These are phyloP conservation scores for Cutaneotrichosporon sp. DNA, from an alignment of 1,284 basidiomycete species.

Conservation along the genomic window DNA sequence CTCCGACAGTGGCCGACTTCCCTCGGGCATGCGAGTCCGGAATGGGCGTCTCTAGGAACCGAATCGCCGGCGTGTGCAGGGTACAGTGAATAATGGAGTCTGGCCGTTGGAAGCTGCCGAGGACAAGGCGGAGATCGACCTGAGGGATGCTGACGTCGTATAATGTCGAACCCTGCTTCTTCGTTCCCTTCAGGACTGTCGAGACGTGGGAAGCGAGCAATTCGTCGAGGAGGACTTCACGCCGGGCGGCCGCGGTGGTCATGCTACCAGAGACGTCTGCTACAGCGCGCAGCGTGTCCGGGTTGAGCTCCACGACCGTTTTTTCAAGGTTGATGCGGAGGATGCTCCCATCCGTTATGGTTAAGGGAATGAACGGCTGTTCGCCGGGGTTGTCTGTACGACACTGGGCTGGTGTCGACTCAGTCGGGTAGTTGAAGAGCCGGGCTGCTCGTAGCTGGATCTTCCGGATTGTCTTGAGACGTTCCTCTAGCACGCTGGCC, in stretches of 20 bases:
- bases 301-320: constrained; percentile 14
- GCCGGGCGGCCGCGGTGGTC: neutral
- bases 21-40: neutral
- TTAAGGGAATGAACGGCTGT: constrained; percentile 4
- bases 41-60: constrained; percentile 7
- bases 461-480: constrained; percentile 8
- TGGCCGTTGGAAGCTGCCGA: constrained; percentile 4
- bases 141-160: constrained; percentile 10
- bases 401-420: neutral
- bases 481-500: constrained; percentile 8
- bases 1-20: neutral
- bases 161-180: constrained; percentile 1
- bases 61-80: neutral
- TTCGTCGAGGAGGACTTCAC: constrained; percentile 11
- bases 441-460: constrained; percentile 9
- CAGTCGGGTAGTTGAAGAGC: neutral
- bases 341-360: constrained; percentile 11
- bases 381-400: neutral
- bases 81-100: constrained; percentile 1
- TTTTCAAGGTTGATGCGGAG: constrained; percentile 7
- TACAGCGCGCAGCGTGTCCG: constrained; percentile 3
- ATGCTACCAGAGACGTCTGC: constrained; percentile 2
- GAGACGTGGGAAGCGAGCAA: constrained; percentile 10
- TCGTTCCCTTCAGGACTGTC: constrained; percentile 3
- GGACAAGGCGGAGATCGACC: constrained; percentile 11